Conservation (phyloP, 106 monocot species). For the Triglochin maritima region DNA sequence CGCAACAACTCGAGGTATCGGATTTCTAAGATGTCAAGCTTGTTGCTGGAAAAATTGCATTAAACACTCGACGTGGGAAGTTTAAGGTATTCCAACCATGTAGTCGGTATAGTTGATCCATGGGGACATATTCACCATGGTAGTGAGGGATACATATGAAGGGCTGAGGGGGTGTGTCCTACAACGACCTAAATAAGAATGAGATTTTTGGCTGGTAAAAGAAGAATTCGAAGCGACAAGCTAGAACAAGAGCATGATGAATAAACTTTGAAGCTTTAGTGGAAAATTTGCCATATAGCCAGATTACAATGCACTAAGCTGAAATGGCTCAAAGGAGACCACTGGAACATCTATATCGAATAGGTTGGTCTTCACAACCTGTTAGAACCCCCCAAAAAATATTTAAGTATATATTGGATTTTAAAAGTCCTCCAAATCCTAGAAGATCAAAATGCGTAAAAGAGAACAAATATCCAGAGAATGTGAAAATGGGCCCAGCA, state of each 20-base stretch:
- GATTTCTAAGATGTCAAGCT: conserved; percentile 79
- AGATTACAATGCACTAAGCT: background rate
- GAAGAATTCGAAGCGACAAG: conserved; percentile 19
- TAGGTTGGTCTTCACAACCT: too few species aligned
- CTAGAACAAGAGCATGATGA: background rate
- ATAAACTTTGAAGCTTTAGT: background rate
- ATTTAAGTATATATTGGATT: too few species aligned
- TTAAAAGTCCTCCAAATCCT: too few species aligned
- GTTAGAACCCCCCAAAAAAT: too few species aligned
- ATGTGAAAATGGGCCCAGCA: too few species aligned
- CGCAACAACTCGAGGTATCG: conserved; percentile 68
- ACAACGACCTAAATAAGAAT: conserved; percentile 73
- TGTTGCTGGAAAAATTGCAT: conserved; percentile 85
- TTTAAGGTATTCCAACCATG: conserved; percentile 55
- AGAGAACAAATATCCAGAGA: too few species aligned
- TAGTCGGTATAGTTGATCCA: conserved; percentile 46
- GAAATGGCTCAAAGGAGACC: background rate
- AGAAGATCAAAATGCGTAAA: too few species aligned
- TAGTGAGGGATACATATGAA: conserved; percentile 66
- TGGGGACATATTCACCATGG: conserved; percentile 47
- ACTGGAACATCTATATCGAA: background rate
- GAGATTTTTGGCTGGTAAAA: conserved; percentile 31
- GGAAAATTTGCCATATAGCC: conserved; percentile 1
- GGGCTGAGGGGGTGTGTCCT: conserved; percentile 81
- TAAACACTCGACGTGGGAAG: conserved; percentile 62